Percentiles rank a stretch among this genome's conserved stretches.
Evolutionary conservation across 306 rosid species (phyloP).

Genomic region (Acacia acuminata): DNA sequence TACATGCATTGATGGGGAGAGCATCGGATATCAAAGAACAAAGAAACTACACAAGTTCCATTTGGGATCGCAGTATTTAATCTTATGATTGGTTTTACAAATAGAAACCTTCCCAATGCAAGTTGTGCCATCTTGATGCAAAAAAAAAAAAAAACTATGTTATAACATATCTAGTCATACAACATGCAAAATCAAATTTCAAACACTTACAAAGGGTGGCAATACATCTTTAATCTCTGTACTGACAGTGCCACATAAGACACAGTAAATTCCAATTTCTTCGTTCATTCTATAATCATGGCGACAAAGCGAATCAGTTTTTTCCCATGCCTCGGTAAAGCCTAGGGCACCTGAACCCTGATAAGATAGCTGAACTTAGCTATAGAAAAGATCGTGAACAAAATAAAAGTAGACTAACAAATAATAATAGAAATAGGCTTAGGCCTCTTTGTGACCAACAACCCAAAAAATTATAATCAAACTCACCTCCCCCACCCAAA

Average conservation of each 20-base stretch:
- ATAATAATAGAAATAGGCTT: background rate
- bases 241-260: conserved; percentile 55
- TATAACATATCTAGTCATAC: background rate
- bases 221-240: conserved; percentile 51
- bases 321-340: conserved; percentile 18
- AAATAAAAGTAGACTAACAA: background rate
- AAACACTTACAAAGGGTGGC: conserved; percentile 68
- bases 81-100: conserved; percentile 14
- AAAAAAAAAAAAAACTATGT: background rate
- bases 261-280: conserved; percentile 65
- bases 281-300: conserved; percentile 58
- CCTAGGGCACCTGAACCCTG: conserved; percentile 48
- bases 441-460: background rate
- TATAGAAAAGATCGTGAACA: background rate
- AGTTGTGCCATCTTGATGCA: conserved; percentile 3
- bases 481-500: background rate
- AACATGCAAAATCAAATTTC: conserved; percentile 7
- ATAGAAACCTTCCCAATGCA: background rate
- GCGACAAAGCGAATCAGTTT: conserved; percentile 30
- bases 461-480: background rate
- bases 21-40: background rate
- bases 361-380: conserved; percentile 30
- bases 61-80: conserved; percentile 19
- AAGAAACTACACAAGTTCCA: background rate
- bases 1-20: conserved; percentile 21